Base-by-base conservation (phyloP, 2,329 filamentous ascomycete species). In the Ascochyta lentis region DNA sequence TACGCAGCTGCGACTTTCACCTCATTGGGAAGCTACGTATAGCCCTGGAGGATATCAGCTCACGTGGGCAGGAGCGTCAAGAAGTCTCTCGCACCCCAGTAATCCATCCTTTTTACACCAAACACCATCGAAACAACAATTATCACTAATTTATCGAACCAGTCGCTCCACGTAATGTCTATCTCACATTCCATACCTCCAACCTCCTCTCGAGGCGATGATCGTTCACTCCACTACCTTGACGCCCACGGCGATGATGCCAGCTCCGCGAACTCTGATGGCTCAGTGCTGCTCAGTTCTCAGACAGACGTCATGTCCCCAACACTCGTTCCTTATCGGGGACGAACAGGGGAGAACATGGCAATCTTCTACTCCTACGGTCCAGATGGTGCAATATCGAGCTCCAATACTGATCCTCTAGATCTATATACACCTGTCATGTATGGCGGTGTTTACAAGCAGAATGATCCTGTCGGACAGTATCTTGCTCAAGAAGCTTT, bases 381-480 rank as follows among this genome's bases (percentile, higher is more conserved):
- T 24, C 16, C 37, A 24, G 19, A 5, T 15, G 37, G 19, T 39
- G 19, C 6, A 6, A 13, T 13, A 12, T n/a, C 8, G 10, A 39
- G 5, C 8, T 39, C 22, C 4, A 23, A 13, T 15, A 15, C 10
- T 9, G 22, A 39, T 13, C 37, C 37, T 23, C 19, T 39, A 6
- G 19, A 39, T 3, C 3, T 15, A 23, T 23, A 22, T 10, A 24
- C 22, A 4, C 40, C 27, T 43, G 4, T 26, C 2, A 39, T 46
- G 15, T 46, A 41, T 9, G 23, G 37, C 6, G 47, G 41, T 2
- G 22, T 42, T 6, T 22, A 50, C 31, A 19, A 23, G 6, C 41
- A 42, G 19, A 37, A 55, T 24, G 46, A 50, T 22, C 15, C 44
- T 6, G 46, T 50, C 1, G 53, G 46, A 41, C 47, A 38, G 10